Evolutionary conservation across 768 basidiomycete species (phyloP).

Genomic region (Mycena galericulata): DNA sequence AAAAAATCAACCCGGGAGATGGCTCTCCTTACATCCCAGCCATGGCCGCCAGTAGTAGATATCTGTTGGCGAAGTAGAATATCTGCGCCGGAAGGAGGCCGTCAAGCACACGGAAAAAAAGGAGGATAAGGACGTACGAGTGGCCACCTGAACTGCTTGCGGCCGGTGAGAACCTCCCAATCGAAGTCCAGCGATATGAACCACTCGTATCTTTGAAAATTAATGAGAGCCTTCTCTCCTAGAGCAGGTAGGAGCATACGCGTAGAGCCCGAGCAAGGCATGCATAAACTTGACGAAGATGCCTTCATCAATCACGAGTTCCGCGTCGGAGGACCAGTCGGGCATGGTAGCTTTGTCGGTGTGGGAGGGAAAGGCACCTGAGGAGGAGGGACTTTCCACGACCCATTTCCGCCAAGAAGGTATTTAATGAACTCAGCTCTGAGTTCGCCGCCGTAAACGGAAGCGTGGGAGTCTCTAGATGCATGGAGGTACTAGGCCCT

Average conservation of each 20-base stretch:
- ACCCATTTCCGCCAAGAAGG: neutral
- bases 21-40: constrained; percentile 54
- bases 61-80: constrained; percentile 61
- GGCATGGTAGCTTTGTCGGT: constrained; percentile 50
- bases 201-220: constrained; percentile 53
- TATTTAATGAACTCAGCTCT: constrained; percentile 10
- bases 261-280: constrained; percentile 53
- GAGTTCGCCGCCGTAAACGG: constrained; percentile 11
- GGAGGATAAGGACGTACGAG: constrained; percentile 44
- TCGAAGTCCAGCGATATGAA: constrained; percentile 63
- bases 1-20: neutral
- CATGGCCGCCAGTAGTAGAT: constrained; percentile 55
- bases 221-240: too few species aligned
- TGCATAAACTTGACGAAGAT: constrained; percentile 68
- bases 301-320: constrained; percentile 59
- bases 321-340: constrained; percentile 65
- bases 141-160: constrained; percentile 59
- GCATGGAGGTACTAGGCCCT: constrained; percentile 23
- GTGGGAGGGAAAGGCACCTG: constrained; percentile 2
- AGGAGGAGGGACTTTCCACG: constrained; percentile 13
- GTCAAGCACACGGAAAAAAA: neutral
- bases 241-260: too few species aligned
- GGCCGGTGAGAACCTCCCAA: constrained; percentile 55
- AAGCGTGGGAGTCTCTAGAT: neutral
- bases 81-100: too few species aligned